Conservation (phyloP, 768 basidiomycete genomes). For the Tylopilus subfusipes region DNA sequence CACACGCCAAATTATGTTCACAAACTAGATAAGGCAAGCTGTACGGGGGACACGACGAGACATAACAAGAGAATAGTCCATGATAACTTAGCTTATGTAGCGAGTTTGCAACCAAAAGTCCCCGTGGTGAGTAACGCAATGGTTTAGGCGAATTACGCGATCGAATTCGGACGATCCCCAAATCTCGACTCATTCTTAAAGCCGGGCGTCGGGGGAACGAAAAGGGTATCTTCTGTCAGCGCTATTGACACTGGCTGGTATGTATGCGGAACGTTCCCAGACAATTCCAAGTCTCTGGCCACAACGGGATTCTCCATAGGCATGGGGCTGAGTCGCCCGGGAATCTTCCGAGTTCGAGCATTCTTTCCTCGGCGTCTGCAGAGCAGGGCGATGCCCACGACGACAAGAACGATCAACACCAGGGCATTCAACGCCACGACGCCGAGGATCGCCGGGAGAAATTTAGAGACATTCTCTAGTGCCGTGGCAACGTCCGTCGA, state of each 20-base stretch:
- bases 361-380: slow-evolving; percentile 47
- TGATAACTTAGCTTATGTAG: neutral
- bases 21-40: slow-evolving; percentile 11
- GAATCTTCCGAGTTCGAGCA: slow-evolving; percentile 33
- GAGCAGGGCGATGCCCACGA: slow-evolving; percentile 51
- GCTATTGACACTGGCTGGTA: slow-evolving; percentile 70
- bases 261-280: slow-evolving; percentile 40
- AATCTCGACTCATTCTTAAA: slow-evolving; percentile 41
- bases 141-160: slow-evolving; percentile 30
- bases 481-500: slow-evolving; percentile 56
- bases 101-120: slow-evolving; percentile 4
- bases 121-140: neutral
- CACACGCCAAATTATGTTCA: neutral
- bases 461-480: slow-evolving; percentile 59
- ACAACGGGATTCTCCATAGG: slow-evolving; percentile 42
- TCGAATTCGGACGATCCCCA: slow-evolving; percentile 41
- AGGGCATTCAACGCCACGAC: slow-evolving; percentile 77
- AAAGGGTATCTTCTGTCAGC: slow-evolving; percentile 43
- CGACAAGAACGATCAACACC: slow-evolving; percentile 54
- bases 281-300: slow-evolving; percentile 36
- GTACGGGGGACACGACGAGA: neutral
- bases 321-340: slow-evolving; percentile 54
- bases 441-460: slow-evolving; percentile 71
- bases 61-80: slow-evolving; percentile 7
- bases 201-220: slow-evolving; percentile 55